Evolutionary conservation across 352 stramenopile species (phyloP).

Genomic region (Pythium rhizo-oryzae): DNA sequence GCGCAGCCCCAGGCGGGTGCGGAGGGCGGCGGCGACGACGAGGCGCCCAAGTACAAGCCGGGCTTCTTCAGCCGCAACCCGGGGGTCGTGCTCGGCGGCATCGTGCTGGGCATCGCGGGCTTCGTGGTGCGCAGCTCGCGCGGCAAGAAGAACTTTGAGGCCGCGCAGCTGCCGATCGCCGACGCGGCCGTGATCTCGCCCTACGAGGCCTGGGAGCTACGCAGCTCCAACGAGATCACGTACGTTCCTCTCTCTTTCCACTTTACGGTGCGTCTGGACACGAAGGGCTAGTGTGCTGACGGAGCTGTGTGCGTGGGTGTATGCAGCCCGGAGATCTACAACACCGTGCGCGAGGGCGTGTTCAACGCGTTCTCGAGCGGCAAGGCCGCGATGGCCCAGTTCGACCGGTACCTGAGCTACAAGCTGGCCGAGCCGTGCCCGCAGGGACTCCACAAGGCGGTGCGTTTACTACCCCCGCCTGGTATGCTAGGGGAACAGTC

Average conservation of each 20-base stretch:
- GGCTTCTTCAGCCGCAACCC: conserved; percentile 88
- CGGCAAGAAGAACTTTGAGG: conserved; percentile 84
- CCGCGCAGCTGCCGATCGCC: conserved; percentile 67
- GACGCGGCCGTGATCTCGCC: conserved; percentile 78
- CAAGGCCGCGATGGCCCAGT: conserved; percentile 73
- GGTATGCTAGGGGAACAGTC: too few relatives aligned
- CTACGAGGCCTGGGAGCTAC: conserved; percentile 86
- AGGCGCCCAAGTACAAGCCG: conserved; percentile 79
- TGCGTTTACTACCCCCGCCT: conserved; percentile 21
- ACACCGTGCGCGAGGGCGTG: conserved; percentile 50
- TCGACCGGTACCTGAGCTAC: conserved; percentile 78
- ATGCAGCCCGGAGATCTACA: conserved; percentile 52
- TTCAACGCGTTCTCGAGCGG: conserved; percentile 58
- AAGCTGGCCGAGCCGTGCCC: conserved; percentile 64
- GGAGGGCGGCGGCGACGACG: conserved; percentile 24
- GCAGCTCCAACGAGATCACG: conserved; percentile 81
- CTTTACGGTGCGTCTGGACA: neutral
- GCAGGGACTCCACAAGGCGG: conserved; percentile 61
- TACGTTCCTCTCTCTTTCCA: conserved; percentile 27
- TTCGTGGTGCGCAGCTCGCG: conserved; percentile 78
- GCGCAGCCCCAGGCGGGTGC: neutral
- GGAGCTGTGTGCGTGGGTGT: neutral
- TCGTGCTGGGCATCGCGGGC: conserved; percentile 62
- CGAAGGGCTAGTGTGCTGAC: neutral
- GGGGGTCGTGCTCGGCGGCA: conserved; percentile 70